phyloP scores from a whole-genome alignment of 257 asterid genomes.

The Lycium barbarum region DNA sequence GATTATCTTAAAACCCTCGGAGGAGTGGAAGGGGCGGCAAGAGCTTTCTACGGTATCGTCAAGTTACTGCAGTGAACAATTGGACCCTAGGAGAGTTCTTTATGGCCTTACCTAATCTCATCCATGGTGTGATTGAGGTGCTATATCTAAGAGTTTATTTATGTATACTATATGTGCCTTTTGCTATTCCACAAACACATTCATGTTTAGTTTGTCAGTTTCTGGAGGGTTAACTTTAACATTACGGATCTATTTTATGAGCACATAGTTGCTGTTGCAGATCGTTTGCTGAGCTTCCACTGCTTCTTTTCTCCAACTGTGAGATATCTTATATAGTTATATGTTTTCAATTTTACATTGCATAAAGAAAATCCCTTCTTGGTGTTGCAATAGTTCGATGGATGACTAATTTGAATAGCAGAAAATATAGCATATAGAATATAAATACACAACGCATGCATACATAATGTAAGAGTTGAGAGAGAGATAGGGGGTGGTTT shows the following conservation, averaged over 20 bases:
- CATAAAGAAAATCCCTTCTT: slow-evolving; percentile 16
- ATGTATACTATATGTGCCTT: slow-evolving; percentile 42
- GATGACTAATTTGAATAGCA: slow-evolving; percentile 9
- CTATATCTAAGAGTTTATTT: slow-evolving; percentile 37
- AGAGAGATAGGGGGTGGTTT: not conserved
- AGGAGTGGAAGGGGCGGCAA: slow-evolving; percentile 88
- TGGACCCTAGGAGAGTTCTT: slow-evolving; percentile 78
- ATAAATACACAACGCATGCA: not conserved
- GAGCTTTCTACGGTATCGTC: slow-evolving; percentile 80
- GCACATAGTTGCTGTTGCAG: slow-evolving; percentile 36
- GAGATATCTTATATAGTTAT: slow-evolving; percentile 36
- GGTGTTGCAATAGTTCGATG: not conserved
- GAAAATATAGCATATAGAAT: not conserved
- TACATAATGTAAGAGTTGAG: not conserved
- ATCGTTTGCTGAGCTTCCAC: slow-evolving; percentile 44
- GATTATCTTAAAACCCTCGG: slow-evolving; percentile 61
- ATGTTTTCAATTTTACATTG: slow-evolving; percentile 21
- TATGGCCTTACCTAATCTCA: slow-evolving; percentile 58
- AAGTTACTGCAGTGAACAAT: slow-evolving; percentile 89
- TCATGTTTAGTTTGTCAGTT: slow-evolving; percentile 30
- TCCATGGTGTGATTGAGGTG: slow-evolving; percentile 45
- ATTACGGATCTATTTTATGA: slow-evolving; percentile 24
- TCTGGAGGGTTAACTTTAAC: not conserved
- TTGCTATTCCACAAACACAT: slow-evolving; percentile 30
- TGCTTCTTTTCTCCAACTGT: slow-evolving; percentile 35